Base-by-base conservation (phyloP, 2,329 filamentous ascomycete species). In the Trichoderma sp. region DNA sequence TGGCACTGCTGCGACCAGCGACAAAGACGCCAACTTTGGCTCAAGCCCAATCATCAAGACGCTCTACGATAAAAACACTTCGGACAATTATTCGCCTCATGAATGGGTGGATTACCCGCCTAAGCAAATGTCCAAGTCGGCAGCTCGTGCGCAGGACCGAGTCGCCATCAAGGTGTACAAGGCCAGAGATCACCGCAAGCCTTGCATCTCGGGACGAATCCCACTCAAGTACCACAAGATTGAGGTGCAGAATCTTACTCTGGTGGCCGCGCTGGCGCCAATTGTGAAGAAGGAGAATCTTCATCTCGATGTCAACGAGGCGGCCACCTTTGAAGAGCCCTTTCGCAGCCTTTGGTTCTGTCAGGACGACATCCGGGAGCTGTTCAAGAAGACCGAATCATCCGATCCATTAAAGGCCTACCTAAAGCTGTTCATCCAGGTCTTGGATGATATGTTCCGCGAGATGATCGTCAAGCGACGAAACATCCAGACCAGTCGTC, bases 111-210 rank as follows among this genome's bases (percentile, higher is more conserved):
- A 80, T 67, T 79, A 78, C 61, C 80, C 81, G 3, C 81, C 81
- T 39, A 78, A 77, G 68, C 78, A 81, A 73, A 72, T 81, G 64
- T 80, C 77, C 73, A 81, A 80, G 67, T 74, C 75, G 27, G 75
- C 73, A 3, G 72, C 75, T 56, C 75, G 75, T 48, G 76, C 73
- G 7, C 76, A 82, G 52, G 78, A 80, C 57, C 76, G 78, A 4
- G 77, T 80, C 15, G 80, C 82, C 67, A 80, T 84, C 75, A 81
- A 78, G 69, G 74, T 83, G 22, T 84, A 77, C 80, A 83, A 82
- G 76, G 71, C 80, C 75, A 82, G 81, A 71, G 81, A 84, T 71
- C 68, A 68, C 29, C 72, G 72, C 10, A 82, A 83, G 75, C 76
- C 78, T 4, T 74, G 78, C 65, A 75, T 83, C 42, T 75, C 70